A percentile compares a stretch with the other conserved stretches of the same genome.
phyloP scores from a whole-genome alignment of 179 eudicot species.

The Silene vulgaris region DNA sequence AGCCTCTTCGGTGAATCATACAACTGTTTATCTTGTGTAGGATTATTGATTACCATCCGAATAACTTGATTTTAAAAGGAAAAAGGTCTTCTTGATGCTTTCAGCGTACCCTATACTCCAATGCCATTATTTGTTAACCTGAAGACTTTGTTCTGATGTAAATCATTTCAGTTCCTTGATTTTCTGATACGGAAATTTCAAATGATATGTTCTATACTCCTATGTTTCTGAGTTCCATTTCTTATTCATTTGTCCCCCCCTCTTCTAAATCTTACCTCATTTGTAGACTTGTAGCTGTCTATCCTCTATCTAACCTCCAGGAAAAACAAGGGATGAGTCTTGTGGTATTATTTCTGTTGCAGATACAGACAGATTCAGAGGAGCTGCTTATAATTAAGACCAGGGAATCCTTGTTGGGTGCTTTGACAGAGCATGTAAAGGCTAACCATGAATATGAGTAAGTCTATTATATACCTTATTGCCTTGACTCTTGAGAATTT shows the following conservation, averaged over 20 bases:
- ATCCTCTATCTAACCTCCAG: not conserved
- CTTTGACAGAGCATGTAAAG: conserved; percentile 84
- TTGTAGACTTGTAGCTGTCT: not conserved
- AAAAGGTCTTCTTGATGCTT: not conserved
- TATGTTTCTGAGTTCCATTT: not conserved
- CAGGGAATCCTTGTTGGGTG: conserved; percentile 79
- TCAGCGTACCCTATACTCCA: not conserved
- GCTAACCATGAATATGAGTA: conserved; percentile 97
- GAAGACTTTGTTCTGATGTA: conserved; percentile 5
- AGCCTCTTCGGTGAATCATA: not conserved
- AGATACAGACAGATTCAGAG: conserved; percentile 90
- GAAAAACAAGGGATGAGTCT: not conserved
- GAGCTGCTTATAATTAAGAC: conserved; percentile 93
- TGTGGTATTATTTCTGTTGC: conserved; percentile 27
- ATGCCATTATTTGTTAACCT: not conserved
- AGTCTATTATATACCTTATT: conserved; percentile 25
- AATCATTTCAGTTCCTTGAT: not conserved
- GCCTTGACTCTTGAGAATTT: too few relatives aligned
- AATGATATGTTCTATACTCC: not conserved
- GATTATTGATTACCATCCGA: not conserved
- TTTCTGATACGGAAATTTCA: not conserved
- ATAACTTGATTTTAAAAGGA: too few relatives aligned
- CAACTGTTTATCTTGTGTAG: not conserved
- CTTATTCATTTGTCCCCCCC: not conserved
- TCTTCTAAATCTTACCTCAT: not conserved